phyloP scores from a whole-genome alignment of 441 rosid genomes.

The Populus hybrid region DNA sequence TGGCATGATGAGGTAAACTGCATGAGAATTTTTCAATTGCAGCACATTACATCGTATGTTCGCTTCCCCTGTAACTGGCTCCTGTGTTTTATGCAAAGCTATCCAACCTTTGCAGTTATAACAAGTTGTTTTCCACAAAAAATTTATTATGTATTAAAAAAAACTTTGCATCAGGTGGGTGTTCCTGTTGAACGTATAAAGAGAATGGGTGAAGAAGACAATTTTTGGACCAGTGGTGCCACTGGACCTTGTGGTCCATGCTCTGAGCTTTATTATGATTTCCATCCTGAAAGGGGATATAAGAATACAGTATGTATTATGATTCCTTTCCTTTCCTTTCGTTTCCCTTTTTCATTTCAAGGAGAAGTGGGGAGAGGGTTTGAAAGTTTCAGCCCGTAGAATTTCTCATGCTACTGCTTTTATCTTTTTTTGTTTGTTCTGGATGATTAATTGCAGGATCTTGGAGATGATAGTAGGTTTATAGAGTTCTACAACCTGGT shows the following conservation, averaged over 20 bases:
- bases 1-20: slow-evolving; percentile 70
- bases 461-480: slow-evolving; percentile 89
- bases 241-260: slow-evolving; percentile 99
- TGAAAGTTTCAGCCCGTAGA: neutral
- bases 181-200: slow-evolving; percentile 73
- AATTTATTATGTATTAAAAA: slow-evolving; percentile 5
- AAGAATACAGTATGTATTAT: slow-evolving; percentile 36
- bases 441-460: slow-evolving; percentile 49
- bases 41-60: neutral
- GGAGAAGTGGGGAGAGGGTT: neutral
- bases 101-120: neutral
- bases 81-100: neutral
- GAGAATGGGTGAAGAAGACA: slow-evolving; percentile 91
- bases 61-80: neutral
- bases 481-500: slow-evolving; percentile 93
- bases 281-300: slow-evolving; percentile 76
- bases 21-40: slow-evolving; percentile 1
- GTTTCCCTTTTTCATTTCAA: neutral
- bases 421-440: neutral
- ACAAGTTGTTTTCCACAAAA: slow-evolving; percentile 4
- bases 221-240: slow-evolving; percentile 91
- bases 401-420: slow-evolving; percentile 1
- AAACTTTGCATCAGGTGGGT: slow-evolving; percentile 47
- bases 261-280: slow-evolving; percentile 93
- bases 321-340: slow-evolving; percentile 6